These are phyloP conservation scores for Lodderomyces parapsilosis DNA, from an alignment of 1,139 yeast species.

Conservation along the genomic window DNA sequence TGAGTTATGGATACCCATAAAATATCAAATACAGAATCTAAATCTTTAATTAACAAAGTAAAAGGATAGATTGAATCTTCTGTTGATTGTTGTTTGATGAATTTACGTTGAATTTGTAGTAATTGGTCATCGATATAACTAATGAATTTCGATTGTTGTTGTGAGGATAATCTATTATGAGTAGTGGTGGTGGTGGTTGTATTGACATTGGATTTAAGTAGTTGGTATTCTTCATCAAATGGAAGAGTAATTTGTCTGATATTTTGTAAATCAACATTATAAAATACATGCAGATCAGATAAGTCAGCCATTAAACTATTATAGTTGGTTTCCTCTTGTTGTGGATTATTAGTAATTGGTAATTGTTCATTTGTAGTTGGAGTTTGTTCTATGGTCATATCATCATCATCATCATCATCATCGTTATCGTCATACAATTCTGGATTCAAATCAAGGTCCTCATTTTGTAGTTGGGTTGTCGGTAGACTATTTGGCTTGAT, in stretches of 20 bases:
- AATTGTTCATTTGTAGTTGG: not conserved
- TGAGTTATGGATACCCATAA: conserved; percentile 56
- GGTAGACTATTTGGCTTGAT: conserved; percentile 25
- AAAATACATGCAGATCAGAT: conserved; percentile 9
- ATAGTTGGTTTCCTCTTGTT: conserved; percentile 6
- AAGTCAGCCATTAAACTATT: not conserved
- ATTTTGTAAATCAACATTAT: conserved; percentile 16
- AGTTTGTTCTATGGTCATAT: not conserved
- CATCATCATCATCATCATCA: conserved; percentile 10
- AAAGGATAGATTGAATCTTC: conserved; percentile 29
- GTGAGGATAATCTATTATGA: not conserved
- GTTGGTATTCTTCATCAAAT: conserved; percentile 26
- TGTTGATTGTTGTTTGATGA: conserved; percentile 58
- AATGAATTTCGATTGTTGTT: conserved; percentile 62
- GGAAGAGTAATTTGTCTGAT: conserved; percentile 25
- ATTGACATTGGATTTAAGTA: conserved; percentile 5
- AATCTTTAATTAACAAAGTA: conserved; percentile 41
- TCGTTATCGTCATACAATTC: conserved; percentile 35
- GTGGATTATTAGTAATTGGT: not conserved
- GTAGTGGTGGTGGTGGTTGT: conserved; percentile 4
- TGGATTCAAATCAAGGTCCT: conserved; percentile 40
- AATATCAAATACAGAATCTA: conserved; percentile 47
- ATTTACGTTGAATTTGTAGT: conserved; percentile 58
- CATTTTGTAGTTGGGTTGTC: conserved; percentile 24
- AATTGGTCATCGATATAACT: conserved; percentile 61